Base-by-base conservation (phyloP, 2,329 filamentous ascomycete species). In the Penicillium janthinellum region DNA sequence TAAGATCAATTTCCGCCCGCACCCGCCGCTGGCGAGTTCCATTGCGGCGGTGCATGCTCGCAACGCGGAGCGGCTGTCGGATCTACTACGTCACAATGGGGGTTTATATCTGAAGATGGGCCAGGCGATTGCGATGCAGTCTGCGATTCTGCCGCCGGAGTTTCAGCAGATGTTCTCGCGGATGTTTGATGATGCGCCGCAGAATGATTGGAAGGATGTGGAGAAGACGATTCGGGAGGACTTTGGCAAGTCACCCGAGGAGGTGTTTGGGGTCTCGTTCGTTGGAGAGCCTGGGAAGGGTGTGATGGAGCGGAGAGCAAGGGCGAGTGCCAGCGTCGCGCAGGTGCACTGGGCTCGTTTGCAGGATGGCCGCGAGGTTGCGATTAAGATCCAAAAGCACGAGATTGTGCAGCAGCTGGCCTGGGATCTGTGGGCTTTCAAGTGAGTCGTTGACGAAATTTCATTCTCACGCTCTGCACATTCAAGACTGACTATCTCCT, bases 81-180 rank as follows among this genome's bases (percentile, higher is more conserved):
- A 94, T 34, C 79, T 99, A 63, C 82, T 98, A 66, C 85, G 91
- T 28, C 81, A 86, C 57, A 99, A 99, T 82, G 94, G 95, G 61
- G 95, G 95, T 0, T 78, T 99, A 17, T 99, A 98, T 73, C 83
- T 98, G 72, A 99, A 99, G 83, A 97, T 99, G 59, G 95, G 95
- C 0, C 95, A 99, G 81, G 95, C 95, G 4, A 94, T 99, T 67
- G 95, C 94, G 14, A 98, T 98, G 95, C 95, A 99, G 82, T 94
- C 90, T 67, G 94, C 94, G 0, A 88, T 98, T 28, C 79, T 99
- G 62, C 95, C 95, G 28, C 91, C 93, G 0, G 92, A 96, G 76
- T 98, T 98, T 69, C 92, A 96, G 80, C 88, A 89, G 71, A 98
- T 97, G 92, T 99, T 99, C 73, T 83, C 89, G 22, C 86, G 90